Percentiles rank a stretch among this genome's conserved stretches.
Evolutionary conservation across 208 protist genomes (phyloP).

Genomic region (Angomonas deanei): DNA sequence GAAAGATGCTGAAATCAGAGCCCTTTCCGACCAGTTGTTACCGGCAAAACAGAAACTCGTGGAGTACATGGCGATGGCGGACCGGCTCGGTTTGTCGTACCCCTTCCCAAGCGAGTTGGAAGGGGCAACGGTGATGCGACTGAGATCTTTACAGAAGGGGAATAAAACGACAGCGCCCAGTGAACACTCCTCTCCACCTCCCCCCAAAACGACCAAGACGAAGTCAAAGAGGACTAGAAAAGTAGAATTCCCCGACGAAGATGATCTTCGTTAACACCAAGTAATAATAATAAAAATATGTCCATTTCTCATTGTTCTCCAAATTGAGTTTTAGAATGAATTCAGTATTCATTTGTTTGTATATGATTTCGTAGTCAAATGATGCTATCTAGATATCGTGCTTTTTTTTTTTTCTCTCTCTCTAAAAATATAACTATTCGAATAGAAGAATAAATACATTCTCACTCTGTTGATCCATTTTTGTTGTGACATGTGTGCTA

Average conservation of each 20-base stretch:
- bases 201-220: not conserved
- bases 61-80: slow-evolving; percentile 83
- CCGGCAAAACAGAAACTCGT: slow-evolving; percentile 79
- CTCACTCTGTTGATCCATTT: not conserved
- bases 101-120: slow-evolving; percentile 71
- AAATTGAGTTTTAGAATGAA: no score
- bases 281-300: no score
- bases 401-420: slow-evolving; percentile 3
- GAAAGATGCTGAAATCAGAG: slow-evolving; percentile 50
- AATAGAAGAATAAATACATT: not conserved
- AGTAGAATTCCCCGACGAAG: not conserved
- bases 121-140: slow-evolving; percentile 46
- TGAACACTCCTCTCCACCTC: not conserved
- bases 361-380: not conserved
- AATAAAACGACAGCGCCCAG: slow-evolving; percentile 13
- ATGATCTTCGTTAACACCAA: not conserved
- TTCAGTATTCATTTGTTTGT: not conserved
- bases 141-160: slow-evolving; percentile 43
- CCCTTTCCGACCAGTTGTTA: slow-evolving; percentile 60
- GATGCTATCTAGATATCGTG: not conserved
- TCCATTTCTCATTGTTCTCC: not conserved
- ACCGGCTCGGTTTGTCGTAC: slow-evolving; percentile 76
- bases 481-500: not conserved
- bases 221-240: not conserved
- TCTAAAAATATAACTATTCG: not conserved